Base-by-base conservation (phyloP, 2,329 filamentous ascomycete species). In the Colletotrichum destructivum region DNA sequence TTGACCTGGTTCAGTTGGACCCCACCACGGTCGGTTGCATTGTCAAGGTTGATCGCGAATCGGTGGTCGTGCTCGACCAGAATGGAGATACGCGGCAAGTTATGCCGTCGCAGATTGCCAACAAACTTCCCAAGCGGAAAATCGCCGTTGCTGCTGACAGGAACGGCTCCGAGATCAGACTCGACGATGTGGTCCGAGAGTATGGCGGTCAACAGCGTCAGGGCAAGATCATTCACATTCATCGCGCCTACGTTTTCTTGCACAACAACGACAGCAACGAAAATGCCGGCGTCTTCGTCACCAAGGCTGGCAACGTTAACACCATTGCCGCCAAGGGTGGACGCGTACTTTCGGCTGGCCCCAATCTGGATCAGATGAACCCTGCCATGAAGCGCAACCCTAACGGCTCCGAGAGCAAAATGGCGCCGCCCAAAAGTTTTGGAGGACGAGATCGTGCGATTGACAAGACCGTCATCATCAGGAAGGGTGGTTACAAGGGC, bases 271-370 rank as follows among this genome's bases (percentile, higher is more conserved):
- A 93, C 55, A 91, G 92, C 65, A 93, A 91, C 54, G 95, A 98
- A 79, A 97, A 98, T 78, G 92, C 94, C 0, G 91, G 96, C 74
- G 92, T 98, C 12, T 97, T 97, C 76, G 96, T 98, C 44, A 92
- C 93, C 18, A 91, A 95, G 73, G 93, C 94, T 54, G 92, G 89
- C 77, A 97, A 95, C 78, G 93, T 99, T 72, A 92, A 92, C 62
- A 98, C 95, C 0, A 91, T 98, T 46, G 95, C 95, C n/a, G 95
- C 96, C 51, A 98, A 98, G 84, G 96, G 95, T 75, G 95, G 95
- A 38, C 90, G 95, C 73, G 88, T 95, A 69, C 83, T 86, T 13
- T 79, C 83, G 5, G 78, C 84, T n/a, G 91, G 93, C 0, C 93
- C 94, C 1, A 96, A 98, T 82, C 86, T 98, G 66, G 92, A 89